Base-by-base conservation (phyloP, 2,329 filamentous ascomycete species). In the Incumbomyces lentus region DNA sequence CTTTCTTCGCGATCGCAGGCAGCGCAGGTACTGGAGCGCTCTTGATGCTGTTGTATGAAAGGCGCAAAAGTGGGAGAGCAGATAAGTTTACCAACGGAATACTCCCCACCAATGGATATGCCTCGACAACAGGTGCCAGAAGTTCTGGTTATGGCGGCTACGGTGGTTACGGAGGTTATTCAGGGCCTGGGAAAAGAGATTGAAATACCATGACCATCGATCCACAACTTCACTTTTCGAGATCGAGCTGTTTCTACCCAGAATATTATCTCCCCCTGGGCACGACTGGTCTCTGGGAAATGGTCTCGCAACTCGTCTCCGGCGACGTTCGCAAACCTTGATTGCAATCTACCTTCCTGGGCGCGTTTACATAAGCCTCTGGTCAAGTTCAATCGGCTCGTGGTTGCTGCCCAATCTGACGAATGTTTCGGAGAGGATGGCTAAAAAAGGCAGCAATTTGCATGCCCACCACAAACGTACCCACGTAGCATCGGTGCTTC, bases 141-240 rank as follows among this genome's bases (percentile, higher is more conserved):
- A 50, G 44, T 17, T 53, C 55, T 13, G 55, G 56, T 2, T 58
- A 58, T 40, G 56, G 56, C 10, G 56, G 56, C 6, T 58, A 58
- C 40, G 50, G 48, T 6, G 33, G 49, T 38, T 33, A 31, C 49
- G 22, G 55, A 45, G 33, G 42, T 12, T 45, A 45, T 16, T 38
- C 42, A 10, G 42, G 42, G 2, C 42, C 42, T 38, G 42, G 55
- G 3, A 58, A 58, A 48, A 49, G 54, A 49, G 55, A 58, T 33
- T 58, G 49, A 57, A 22, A 3, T n/a, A 22, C 12, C 5, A 3
- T 17, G 22, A 40, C 6, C 12, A 6, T 5, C 6, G 8, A 19
- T 3, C 6, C n/a, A n/a, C 10, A 3, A 26, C 22, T 31, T n/a
- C 17, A 5, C 14, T 22, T 22, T 6, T 6, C 33, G 5, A 26